Conservation (phyloP, 306 rosid genomes). For the Luffa aegyptiaca region DNA sequence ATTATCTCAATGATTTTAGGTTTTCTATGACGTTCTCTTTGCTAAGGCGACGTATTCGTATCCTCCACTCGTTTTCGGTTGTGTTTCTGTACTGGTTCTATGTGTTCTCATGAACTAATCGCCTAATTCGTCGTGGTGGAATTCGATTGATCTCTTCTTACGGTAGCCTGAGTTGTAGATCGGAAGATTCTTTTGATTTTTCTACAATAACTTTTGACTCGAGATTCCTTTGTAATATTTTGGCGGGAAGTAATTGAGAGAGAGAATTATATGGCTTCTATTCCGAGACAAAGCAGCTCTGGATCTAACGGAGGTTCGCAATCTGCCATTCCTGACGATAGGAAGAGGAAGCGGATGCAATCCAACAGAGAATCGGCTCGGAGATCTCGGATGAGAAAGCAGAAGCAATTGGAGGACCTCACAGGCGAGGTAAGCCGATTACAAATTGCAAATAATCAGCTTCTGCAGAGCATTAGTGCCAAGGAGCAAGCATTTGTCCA, state of each 20-base stretch:
- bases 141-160: neutral
- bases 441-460: conserved; percentile 32
- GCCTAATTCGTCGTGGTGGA: neutral
- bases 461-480: conserved; percentile 30
- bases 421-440: conserved; percentile 40
- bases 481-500: conserved; percentile 49
- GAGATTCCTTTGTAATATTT: neutral
- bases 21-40: conserved; percentile 27
- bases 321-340: conserved; percentile 39
- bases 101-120: conserved; percentile 54
- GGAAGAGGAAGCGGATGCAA: conserved; percentile 88
- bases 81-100: conserved; percentile 63
- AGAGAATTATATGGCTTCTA: conserved; percentile 35
- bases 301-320: conserved; percentile 47
- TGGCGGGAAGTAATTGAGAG: neutral
- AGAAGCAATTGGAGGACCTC: conserved; percentile 77
- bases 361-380: conserved; percentile 93
- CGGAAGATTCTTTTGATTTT: neutral
- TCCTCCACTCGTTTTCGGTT: conserved; percentile 48
- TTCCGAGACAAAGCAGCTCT: conserved; percentile 41
- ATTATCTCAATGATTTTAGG: conserved; percentile 25
- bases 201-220: neutral
- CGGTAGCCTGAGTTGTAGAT: conserved; percentile 10
- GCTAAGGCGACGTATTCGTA: conserved; percentile 36
- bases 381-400: conserved; percentile 86